Percentiles rank a stretch among this genome's conserved stretches.
Evolutionary conservation across 129 eudicot genomes (phyloP).

Genomic region (Ambrosia trifida): DNA sequence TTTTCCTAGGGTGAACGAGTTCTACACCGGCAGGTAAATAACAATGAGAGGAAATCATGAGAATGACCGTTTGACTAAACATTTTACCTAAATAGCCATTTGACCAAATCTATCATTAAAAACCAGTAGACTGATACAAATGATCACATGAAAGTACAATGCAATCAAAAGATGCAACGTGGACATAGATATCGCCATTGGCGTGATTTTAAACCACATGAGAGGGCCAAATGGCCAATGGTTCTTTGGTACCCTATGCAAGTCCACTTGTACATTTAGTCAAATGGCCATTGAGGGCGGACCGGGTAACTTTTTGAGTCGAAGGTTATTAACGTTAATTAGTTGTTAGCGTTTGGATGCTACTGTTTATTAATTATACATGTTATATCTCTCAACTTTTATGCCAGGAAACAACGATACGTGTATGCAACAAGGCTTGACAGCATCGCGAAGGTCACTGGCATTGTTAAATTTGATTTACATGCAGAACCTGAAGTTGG

Average conservation of each 20-base stretch:
- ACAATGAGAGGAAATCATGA: not conserved
- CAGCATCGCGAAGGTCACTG: conserved; percentile 82
- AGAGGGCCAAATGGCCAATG: not conserved
- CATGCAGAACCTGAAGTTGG: conserved; percentile 77
- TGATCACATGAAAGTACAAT: not conserved
- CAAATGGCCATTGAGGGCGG: not conserved
- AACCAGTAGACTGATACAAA: not conserved
- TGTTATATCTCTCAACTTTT: not conserved
- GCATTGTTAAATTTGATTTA: conserved; percentile 84
- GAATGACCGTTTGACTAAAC: not conserved
- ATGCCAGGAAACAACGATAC: conserved; percentile 79
- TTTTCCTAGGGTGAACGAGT: conserved; percentile 86
- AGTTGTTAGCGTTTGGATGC: not conserved
- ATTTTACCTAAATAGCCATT: not conserved
- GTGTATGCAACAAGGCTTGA: conserved; percentile 81
- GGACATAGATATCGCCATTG: no score
- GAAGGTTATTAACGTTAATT: not conserved
- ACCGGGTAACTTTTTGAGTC: not conserved
- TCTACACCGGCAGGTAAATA: conserved; percentile 80
- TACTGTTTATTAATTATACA: not conserved
- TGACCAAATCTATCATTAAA: not conserved
- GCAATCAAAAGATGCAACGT: no score
- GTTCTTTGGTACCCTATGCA: not conserved
- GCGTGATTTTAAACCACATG: not conserved
- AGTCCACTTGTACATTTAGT: not conserved